Conservation (phyloP, 1,284 basidiomycete genomes). For the Trametes hirsuta region DNA sequence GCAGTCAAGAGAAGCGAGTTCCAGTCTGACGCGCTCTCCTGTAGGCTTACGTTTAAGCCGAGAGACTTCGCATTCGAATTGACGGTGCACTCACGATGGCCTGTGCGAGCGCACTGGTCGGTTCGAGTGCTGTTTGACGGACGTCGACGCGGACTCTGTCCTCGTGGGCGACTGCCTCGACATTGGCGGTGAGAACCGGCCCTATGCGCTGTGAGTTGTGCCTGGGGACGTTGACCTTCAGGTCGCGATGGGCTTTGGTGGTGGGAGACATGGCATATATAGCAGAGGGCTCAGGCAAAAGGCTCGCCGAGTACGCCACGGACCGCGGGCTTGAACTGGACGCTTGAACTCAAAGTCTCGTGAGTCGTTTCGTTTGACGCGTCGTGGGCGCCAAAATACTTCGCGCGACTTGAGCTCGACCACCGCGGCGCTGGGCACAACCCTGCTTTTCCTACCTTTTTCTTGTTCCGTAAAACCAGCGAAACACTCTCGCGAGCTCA, state of each 20-base stretch:
- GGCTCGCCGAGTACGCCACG: not conserved
- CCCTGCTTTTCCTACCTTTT: not conserved
- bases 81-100: slow-evolving; percentile 57
- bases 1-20: slow-evolving; percentile 78
- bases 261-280: slow-evolving; percentile 54
- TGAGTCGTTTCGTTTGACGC: slow-evolving; percentile 10
- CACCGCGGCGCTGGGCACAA: slow-evolving; percentile 7
- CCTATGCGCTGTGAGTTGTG: slow-evolving; percentile 75
- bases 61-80: not conserved
- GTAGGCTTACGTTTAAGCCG: not conserved
- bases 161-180: slow-evolving; percentile 56
- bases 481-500: not conserved
- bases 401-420: slow-evolving; percentile 19
- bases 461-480: not conserved
- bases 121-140: slow-evolving; percentile 64
- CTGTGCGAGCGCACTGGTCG: slow-evolving; percentile 49
- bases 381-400: slow-evolving; percentile 15
- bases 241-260: slow-evolving; percentile 47
- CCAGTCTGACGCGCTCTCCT: slow-evolving; percentile 85
- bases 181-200: slow-evolving; percentile 58
- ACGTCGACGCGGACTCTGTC: slow-evolving; percentile 55
- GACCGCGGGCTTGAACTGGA: too few species aligned
- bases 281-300: not conserved
- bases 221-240: slow-evolving; percentile 70
- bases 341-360: too few species aligned